These are phyloP conservation scores for Pichia inconspicua DNA, from an alignment of 1,139 yeast genomes.

Conservation along the genomic window DNA sequence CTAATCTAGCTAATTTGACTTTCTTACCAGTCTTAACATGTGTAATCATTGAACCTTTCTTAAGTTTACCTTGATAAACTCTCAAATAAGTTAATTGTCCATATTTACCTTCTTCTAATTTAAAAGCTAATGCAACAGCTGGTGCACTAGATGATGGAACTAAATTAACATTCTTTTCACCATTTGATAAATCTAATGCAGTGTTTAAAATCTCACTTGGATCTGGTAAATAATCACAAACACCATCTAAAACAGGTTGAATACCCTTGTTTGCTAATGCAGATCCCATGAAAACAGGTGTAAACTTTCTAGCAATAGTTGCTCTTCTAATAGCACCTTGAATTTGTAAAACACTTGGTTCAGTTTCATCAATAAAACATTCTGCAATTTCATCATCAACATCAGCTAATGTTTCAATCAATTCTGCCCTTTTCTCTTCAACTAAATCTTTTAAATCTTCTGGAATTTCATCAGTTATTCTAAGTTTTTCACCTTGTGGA, in stretches of 20 bases:
- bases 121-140: conserved; percentile 93
- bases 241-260: conserved; percentile 92
- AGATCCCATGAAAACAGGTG: conserved; percentile 98
- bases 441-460: conserved; percentile 65
- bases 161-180: conserved; percentile 67
- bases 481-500: conserved; percentile 73
- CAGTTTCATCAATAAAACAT: conserved; percentile 79
- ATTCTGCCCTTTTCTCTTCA: conserved; percentile 71
- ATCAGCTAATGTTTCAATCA: conserved; percentile 93
- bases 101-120: conserved; percentile 94
- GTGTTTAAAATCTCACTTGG: conserved; percentile 89
- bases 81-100: conserved; percentile 96
- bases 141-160: conserved; percentile 70
- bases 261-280: conserved; percentile 94
- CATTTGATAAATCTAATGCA: conserved; percentile 69
- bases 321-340: conserved; percentile 87
- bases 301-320: conserved; percentile 92
- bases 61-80: conserved; percentile 91
- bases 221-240: conserved; percentile 90
- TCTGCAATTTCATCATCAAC: conserved; percentile 97
- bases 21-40: conserved; percentile 91
- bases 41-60: conserved; percentile 81
- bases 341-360: conserved; percentile 77
- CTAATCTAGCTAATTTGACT: conserved; percentile 90
- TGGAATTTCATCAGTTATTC: conserved; percentile 58